Percentiles rank a stretch among this genome's conserved stretches.
phyloP scores from a whole-genome alignment of 306 rosid species.

The Styphnolobium japonicum region DNA sequence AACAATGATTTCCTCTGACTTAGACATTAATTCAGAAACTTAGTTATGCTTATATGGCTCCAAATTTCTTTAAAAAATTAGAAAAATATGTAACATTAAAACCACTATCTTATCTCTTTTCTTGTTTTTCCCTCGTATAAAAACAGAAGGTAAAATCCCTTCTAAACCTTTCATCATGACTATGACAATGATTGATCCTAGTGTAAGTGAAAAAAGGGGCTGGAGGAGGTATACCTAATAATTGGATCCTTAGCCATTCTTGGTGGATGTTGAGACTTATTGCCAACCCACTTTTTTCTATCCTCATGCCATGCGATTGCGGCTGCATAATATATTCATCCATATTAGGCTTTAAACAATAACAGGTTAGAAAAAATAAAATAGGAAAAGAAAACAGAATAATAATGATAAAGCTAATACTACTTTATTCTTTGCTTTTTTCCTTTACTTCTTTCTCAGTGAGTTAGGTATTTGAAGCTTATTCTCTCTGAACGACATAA shows the following conservation, averaged over 20 bases:
- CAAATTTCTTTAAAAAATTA: neutral
- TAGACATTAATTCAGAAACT: constrained; percentile 3
- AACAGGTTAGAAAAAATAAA: neutral
- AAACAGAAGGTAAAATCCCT: neutral
- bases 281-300: constrained; percentile 85
- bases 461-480: neutral
- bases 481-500: neutral
- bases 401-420: neutral
- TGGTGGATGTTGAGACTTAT: constrained; percentile 53
- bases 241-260: constrained; percentile 66
- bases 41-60: neutral
- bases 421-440: neutral
- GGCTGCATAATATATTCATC: constrained; percentile 51
- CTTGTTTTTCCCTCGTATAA: neutral
- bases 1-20: neutral
- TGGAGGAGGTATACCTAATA: constrained; percentile 59
- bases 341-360: constrained; percentile 8
- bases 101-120: neutral
- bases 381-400: neutral
- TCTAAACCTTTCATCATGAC: constrained; percentile 3
- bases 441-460: neutral
- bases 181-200: neutral
- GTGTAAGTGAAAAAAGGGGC: neutral
- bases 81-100: constrained; percentile 11
- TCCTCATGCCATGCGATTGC: constrained; percentile 79